Evolutionary conservation across 1,284 basidiomycete species (phyloP).

Genomic region (Ceratobasidium sp.): DNA sequence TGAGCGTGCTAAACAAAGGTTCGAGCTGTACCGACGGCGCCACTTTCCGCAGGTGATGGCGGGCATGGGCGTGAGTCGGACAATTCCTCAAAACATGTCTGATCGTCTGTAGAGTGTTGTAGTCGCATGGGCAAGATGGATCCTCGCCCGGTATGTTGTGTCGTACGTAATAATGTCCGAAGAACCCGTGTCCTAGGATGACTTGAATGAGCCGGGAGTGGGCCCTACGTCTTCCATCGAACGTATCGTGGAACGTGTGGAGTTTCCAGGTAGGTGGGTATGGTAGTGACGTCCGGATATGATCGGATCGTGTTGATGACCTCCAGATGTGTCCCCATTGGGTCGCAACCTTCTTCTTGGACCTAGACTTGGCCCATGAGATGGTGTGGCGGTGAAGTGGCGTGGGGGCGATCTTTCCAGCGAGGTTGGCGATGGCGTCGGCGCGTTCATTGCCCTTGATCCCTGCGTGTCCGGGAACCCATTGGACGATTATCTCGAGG

Average conservation of each 20-base stretch:
- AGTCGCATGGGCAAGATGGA: not conserved
- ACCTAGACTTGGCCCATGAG: not conserved
- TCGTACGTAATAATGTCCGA: not conserved
- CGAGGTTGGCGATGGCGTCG: conserved; percentile 34
- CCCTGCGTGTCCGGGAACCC: conserved; percentile 53
- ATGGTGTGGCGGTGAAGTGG: not conserved
- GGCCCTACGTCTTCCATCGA: not conserved
- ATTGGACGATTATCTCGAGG: conserved; percentile 46
- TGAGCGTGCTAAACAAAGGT: too few relatives aligned
- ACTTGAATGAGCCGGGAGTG: not conserved
- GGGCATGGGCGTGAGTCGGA: too few relatives aligned
- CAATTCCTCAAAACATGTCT: too few relatives aligned
- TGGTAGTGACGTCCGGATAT: not conserved
- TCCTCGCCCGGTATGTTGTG: not conserved
- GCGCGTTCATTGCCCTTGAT: conserved; percentile 46
- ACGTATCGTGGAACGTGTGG: not conserved
- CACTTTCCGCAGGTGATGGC: too few relatives aligned
- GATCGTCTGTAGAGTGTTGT: too few relatives aligned
- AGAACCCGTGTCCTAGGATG: conserved; percentile 11
- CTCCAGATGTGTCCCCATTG: not conserved
- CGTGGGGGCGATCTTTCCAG: not conserved
- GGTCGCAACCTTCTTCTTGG: not conserved
- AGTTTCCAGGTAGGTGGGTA: not conserved
- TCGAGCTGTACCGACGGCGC: too few relatives aligned
- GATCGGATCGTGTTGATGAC: not conserved